phyloP scores from a whole-genome alignment of 768 basidiomycete species.

The Ramaria rubella region DNA sequence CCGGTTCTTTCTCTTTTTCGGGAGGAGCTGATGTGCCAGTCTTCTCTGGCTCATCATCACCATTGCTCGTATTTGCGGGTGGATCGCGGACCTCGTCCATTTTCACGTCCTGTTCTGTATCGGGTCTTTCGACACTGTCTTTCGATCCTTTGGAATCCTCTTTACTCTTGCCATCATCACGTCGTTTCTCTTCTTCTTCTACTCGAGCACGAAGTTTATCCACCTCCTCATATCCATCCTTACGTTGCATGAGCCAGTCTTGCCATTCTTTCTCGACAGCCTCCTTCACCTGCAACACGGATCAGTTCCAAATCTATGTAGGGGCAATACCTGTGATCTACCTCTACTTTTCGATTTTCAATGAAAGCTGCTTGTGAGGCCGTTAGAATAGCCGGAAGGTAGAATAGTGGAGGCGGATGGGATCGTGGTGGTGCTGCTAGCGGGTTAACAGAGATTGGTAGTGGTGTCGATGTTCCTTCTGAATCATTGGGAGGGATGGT shows the following conservation, averaged over 20 bases:
- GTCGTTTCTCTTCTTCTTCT: slow-evolving; percentile 54
- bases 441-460: slow-evolving; percentile 25
- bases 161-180: slow-evolving; percentile 24
- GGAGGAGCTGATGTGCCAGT: background rate
- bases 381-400: slow-evolving; percentile 63
- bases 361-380: slow-evolving; percentile 67
- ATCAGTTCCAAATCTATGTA: slow-evolving; percentile 6
- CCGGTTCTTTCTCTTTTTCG: slow-evolving; percentile 17
- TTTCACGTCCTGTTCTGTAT: slow-evolving; percentile 4
- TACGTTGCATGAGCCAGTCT: slow-evolving; percentile 55
- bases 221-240: slow-evolving; percentile 54
- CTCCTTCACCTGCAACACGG: slow-evolving; percentile 42
- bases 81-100: background rate
- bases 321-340: slow-evolving; percentile 17
- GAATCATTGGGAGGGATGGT: slow-evolving; percentile 38
- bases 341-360: slow-evolving; percentile 55
- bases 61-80: slow-evolving; percentile 10
- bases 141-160: slow-evolving; percentile 10
- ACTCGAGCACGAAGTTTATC: slow-evolving; percentile 54
- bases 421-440: slow-evolving; percentile 49
- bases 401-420: slow-evolving; percentile 73
- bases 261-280: slow-evolving; percentile 66
- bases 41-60: background rate
- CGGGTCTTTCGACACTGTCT: background rate
- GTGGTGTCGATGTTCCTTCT: slow-evolving; percentile 12